Conservation (phyloP, 345 rosid genomes). For the Populus pruinosa region DNA sequence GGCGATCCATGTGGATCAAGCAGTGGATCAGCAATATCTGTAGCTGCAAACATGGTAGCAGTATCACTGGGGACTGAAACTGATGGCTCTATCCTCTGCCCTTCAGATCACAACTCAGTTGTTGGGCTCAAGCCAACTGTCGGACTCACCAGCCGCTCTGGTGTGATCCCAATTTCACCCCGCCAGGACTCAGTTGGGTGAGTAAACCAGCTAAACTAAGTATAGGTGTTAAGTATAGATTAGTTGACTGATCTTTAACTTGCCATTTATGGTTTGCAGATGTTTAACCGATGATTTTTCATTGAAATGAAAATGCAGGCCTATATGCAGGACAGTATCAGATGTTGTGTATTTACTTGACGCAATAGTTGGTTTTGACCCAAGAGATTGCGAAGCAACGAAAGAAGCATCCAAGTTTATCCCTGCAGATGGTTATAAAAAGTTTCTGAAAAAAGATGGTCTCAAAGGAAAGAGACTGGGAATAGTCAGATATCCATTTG, state of each 20-base stretch:
- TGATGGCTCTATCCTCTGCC: constrained; percentile 61
- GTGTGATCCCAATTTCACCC: constrained; percentile 58
- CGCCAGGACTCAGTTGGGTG: constrained; percentile 68
- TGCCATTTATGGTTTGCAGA: too few relatives aligned
- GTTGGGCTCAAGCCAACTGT: constrained; percentile 75
- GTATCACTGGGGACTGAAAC: constrained; percentile 75
- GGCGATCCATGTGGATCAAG: constrained; percentile 67
- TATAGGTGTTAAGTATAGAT: neutral
- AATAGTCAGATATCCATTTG: constrained; percentile 39
- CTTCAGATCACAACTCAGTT: constrained; percentile 49
- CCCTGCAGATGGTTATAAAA: constrained; percentile 53
- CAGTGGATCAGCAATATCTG: constrained; percentile 72
- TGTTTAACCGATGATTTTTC: too few relatives aligned
- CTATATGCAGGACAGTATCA: constrained; percentile 40
- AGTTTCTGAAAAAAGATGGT: constrained; percentile 41
- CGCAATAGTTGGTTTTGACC: constrained; percentile 41
- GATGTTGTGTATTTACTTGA: constrained; percentile 45
- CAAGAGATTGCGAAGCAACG: constrained; percentile 35
- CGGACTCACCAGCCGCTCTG: constrained; percentile 73
- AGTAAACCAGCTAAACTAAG: neutral
- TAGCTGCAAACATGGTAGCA: constrained; percentile 63
- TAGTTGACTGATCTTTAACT: too few relatives aligned
- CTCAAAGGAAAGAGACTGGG: constrained; percentile 63
- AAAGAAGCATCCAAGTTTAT: constrained; percentile 37
- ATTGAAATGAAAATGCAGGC: constrained; percentile 20